Evolutionary conservation across 2,329 filamentous ascomycete genomes (phyloP), one percentile per base, ranked within the genome.

Genomic region (Geosmithia putterillii): DNA sequence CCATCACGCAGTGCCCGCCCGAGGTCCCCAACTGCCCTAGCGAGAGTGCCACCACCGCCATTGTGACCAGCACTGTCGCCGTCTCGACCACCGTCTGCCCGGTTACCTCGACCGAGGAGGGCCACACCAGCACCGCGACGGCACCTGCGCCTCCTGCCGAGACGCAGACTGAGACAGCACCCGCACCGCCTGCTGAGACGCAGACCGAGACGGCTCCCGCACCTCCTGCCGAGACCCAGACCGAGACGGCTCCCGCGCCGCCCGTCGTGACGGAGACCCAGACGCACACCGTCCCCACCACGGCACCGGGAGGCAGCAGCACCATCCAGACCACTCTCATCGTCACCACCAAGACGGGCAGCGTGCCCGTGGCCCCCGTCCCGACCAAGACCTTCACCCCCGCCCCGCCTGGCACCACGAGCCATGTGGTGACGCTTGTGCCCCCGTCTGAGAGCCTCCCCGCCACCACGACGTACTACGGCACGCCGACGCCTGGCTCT

Each of bases 1-100:
- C 53, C 23, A 45, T 50, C 45, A 56, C 52, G 18, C 45, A 43
- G 12, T 50, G 42, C 37, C 42, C 43, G n/a, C 36, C 45, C 23
- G 44, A 46, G 7, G 38, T 40, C 4, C 42, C 42, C 34, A 40
- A 45, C 42, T 54, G 50, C 44, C 44, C 50, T 32, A 42, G 46
- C 36, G 46, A 45, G 19, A 32, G 28, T 32, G 48, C 46, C 18
- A 48, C 45, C 34, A 32, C 28, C 10, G 47, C 47, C 19, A 44
- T 48, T 42, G 46, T 48, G 36, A 48, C 46, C 10, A n/a, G 39
- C 10, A 46, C 46, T 8, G 44, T 48, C 25, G 38, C 45, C 40
- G 21, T 44, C 12, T 42, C 48, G 28, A 48, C 42, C 21, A 46
- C 48, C 10, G 47, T 47, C 25, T 45, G 45, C 41, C 45, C 43